Base-by-base conservation (phyloP, 108 stramenopile species). In the Nitzschia palea region DNA sequence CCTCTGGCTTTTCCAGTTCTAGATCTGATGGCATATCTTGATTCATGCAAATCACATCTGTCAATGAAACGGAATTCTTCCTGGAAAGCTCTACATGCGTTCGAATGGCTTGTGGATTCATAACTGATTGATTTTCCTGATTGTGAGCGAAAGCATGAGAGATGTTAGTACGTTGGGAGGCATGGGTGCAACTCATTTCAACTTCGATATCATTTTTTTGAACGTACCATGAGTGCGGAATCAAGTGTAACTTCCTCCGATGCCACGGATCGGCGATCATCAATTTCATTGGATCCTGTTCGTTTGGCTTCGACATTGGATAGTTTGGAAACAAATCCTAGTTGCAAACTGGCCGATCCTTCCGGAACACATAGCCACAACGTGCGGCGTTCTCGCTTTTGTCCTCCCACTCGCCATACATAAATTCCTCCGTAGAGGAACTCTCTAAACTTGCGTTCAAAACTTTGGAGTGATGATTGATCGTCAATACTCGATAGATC, bases 321-420 rank as follows among this genome's bases (percentile, higher is more conserved):
- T 0, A 77, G 54, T 55, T 82, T 93, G 18, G 89, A 90, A 10
- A 93, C 82, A 65, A 88, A 93, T 51, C 91, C 91, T 9, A 93
- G 55, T 47, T 84, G 58, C 31, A 90, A 52, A 18, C 80, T 81
- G 4, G 54, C 43, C 27, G 84, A 84, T 28, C 73, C 80, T 60
- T 85, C 91, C 31, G 91, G 91, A 4, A 87, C 69, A 81, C 77
- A 87, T 28, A 93, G 51, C 91, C 91, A 93, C 12, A 93, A 67
- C 12, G 91, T 93, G 15, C 91, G 78, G 43, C 76, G 74, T 65
- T 88, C 88, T 44, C 76, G 74, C 66, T 86, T 84, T 44, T 76
- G 71, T 23, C 80, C 52, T 9, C 82, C 55, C 0, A 93, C 44
- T 50, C 84, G 74, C 65, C 84, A 79, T 2, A 93, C 87, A 26